Percentiles rank a stretch among this genome's conserved stretches.
phyloP scores from a whole-genome alignment of 140 eudicot species.

The Stevia rebaudiana region DNA sequence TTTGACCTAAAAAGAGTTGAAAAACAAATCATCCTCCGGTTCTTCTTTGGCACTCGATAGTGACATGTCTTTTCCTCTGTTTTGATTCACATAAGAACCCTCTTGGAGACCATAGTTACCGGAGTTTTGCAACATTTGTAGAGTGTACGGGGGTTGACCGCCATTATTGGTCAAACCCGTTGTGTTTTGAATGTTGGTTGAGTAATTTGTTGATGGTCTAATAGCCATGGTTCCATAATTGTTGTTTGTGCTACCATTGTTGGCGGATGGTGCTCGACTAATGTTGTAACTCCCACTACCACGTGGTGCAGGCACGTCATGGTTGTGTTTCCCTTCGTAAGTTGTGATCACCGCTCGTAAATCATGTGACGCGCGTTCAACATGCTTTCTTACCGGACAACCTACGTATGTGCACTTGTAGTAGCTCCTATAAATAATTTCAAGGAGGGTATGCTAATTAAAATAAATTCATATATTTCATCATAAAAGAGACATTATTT shows the following conservation, averaged over 20 bases:
- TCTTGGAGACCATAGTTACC: conserved; percentile 37
- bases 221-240: conserved; percentile 38
- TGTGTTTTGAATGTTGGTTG: conserved; percentile 30
- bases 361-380: conserved; percentile 88
- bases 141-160: conserved; percentile 56
- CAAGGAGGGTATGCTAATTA: conserved; percentile 3
- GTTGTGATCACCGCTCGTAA: conserved; percentile 87
- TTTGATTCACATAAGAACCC: conserved; percentile 32
- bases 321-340: conserved; percentile 96
- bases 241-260: conserved; percentile 10
- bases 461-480: neutral
- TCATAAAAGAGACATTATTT: too few relatives aligned
- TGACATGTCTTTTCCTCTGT: conserved; percentile 28
- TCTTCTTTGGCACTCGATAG: conserved; percentile 55
- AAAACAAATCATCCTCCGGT: conserved; percentile 66
- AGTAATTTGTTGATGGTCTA: conserved; percentile 48
- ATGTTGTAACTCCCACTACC: conserved; percentile 68
- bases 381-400: conserved; percentile 89
- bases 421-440: conserved; percentile 63
- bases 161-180: conserved; percentile 31
- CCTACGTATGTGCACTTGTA: conserved; percentile 81
- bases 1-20: conserved; percentile 41
- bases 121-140: conserved; percentile 56
- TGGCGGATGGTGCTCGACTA: conserved; percentile 42
- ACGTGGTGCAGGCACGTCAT: conserved; percentile 91